Evolutionary conservation across 768 basidiomycete species (phyloP), one percentile per base, ranked within the genome.

Genomic region (Tylopilus sp.): DNA sequence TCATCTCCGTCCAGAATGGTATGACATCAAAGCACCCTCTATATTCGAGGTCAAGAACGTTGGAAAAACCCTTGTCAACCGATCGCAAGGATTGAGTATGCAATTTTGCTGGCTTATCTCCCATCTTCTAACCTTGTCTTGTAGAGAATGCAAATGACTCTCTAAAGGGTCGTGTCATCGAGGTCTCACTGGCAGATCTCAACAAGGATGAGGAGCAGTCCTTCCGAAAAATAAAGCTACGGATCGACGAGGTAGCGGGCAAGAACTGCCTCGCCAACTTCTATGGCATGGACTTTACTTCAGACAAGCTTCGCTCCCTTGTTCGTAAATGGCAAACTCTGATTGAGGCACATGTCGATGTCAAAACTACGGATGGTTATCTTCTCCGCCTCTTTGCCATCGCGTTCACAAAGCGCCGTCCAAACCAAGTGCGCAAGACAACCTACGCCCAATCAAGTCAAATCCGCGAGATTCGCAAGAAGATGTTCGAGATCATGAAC

Each of bases 221-320:
- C 50, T 99, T 95, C 91, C 86, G 97, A 70, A 98, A 99, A 83
- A 95, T 99, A 72, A 94, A 95, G 79, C 85, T 99, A 72, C 91
- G 94, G 68, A 82, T 98, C 67, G 95, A 98, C 70, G 91, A 94
- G 67, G 79, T 92, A 53, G 88, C 97, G 77, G 97, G 97, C 77
- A 95, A 95, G 81, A 97, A 93, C 81, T 97, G 94, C 80, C 82
- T 98, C 50, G 98, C 97, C 72, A 95, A 95, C 76, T 99, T 99
- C 91, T 90, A 95, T 75, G 97, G 97, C 71, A 98, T 99, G 95
- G 92, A 95, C 78, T 98, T 99, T 79, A 98, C 97, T 56, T 97
- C 95, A 52, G 97, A 99, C 85, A 98, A 98, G 77, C 87, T 98
- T 60, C 94, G 97, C 51, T 98, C 97, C 45, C 94, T 99, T 68